Evolutionary conservation across 768 basidiomycete species (phyloP), one percentile per base, ranked within the genome.

Genomic region (Tulasnella sp.): DNA sequence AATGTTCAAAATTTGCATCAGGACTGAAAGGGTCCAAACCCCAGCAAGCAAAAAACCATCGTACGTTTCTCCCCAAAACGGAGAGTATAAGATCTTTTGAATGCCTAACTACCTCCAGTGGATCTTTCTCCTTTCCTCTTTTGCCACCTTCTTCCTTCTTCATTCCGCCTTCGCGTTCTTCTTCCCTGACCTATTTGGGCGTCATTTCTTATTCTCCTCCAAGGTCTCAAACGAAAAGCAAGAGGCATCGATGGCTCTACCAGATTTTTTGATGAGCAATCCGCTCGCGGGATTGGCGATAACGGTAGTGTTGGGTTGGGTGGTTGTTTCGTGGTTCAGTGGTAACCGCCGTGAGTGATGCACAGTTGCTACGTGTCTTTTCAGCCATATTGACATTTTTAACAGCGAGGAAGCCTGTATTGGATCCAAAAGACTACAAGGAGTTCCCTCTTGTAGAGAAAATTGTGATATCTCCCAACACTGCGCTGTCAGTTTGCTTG

Each of bases 391-490:
- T 37, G 10, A 6, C 40, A 5, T 39, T 19, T 40, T 33, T 27
- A 50, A 1, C 62, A 85, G 82, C 73, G 61, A 72, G 76, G 29
- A 79, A 79, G 59, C 79, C 83, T 19, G 77, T 77, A 5, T 71
- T 93, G 49, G 73, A 86, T 66, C 76, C 89, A 13, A 70, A 71
- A 56, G 70, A 71, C 51, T 99, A 90, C 84, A 74, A 83, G 59
- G 72, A 81, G 57, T 96, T 87, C 69, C 74, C 83, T 24, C 76
- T 99, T 52, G 67, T 70, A 48, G 74, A 86, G 59, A 95, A 93
- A 67, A 79, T 77, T 41, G 69, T 77, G 59, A 72, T 98, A 48
- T 96, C 92, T 6, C 87, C 85, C 57, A 99, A 99, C 69, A 99
- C 95, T 33, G 93, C 95, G 61, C 74, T 90, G 89, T 96, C 57